Base-by-base conservation (phyloP, 331 rosid species). In the Malus hybrid region DNA sequence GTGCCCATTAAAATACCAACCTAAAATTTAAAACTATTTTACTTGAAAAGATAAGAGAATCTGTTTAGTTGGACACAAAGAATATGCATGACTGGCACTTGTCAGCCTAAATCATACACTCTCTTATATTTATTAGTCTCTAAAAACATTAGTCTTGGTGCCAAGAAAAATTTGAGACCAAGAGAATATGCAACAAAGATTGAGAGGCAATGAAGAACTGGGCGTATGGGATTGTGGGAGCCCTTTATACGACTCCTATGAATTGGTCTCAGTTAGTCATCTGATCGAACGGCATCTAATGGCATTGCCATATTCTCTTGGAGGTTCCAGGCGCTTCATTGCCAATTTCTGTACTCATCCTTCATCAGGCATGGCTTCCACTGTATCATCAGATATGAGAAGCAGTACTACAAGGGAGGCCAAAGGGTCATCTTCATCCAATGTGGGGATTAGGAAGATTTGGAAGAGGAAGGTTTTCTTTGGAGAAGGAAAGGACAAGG, bases 141-240 rank as follows among this genome's bases (percentile, higher is more conserved):
- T 48, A 71, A 18, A 68, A 54, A 55, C 54, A 74, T 46, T 4
- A 16, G 34, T 39, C 12, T 39, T 6, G 28, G 39, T 73, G 27
- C 9, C 63, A 27, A 57, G 61, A 52, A 62, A 60, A 27, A 44
- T 46, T 63, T 54, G 34, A 57, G 73, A 56, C 59, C 60, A 7
- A 78, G 67, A 31, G 66, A 65, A 86, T 83, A 86, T 83, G 83
- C 74, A 75, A 66, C 28, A 31, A 67, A 28, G 44, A 50, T 14
- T 55, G 65, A 62, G 76, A 73, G 74, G 56, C 34, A 39, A 77
- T 60, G 72, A 70, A 69, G 83, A 50, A 34, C 73, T 83, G 76
- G 75, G 85, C 1, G 68, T 89, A 68, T 93, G 98, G 97, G 98
- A 93, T 74, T 93, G 98, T 85, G 97, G 93, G 1, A 93, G 97